Evolutionary conservation across 1,284 basidiomycete genomes (phyloP), one percentile per base, ranked within the genome.

Genomic region (Sanghuangporus sanghuang): DNA sequence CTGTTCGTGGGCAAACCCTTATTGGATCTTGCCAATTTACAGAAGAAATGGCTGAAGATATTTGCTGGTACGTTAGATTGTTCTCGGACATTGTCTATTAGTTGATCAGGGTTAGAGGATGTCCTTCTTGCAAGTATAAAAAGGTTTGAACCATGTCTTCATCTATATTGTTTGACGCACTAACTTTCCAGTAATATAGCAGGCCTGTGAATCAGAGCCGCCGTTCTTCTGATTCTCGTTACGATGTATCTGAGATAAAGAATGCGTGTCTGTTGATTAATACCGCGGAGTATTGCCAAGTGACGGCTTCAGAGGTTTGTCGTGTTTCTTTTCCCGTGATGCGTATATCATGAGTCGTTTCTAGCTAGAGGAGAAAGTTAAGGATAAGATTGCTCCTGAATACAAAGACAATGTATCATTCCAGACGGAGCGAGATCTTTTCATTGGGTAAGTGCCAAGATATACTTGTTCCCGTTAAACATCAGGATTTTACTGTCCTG

Each of bases 241-340:
- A 85, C 39, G 94, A 95, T 71, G 67, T 84, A 4, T 79, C 80
- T 11, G 89, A 95, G 65, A 74, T 97, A 40, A 88, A 86, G 68
- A 92, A 90, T 67, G 86, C 92, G 0, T 95, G 92, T 71, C 78
- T 94, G 18, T 78, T 97, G 23, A 87, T 99, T 71, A 99, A 99
- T 72, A 99, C 97, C 0, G 96, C 96, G 1, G 96, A 99, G 71
- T 99, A 99, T 75, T 99, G 97, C 73, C 90, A 95, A 69, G 89
- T 86, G 3, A 99, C 96, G 1, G 92, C 95, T 1, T 73, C 86
- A 21, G 95, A 97, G 81, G 93, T 88, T 68, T 21, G 76, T 18
- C 35, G 4, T 16, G 67, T 48, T 18, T 57, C 32, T 7, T 21
- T 35, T 50, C 21, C 54, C 2, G 16, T 38, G 57, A 54, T 63